Evolutionary conservation across 257 asterid species (phyloP).

Genomic region (Echites panduratus): DNA sequence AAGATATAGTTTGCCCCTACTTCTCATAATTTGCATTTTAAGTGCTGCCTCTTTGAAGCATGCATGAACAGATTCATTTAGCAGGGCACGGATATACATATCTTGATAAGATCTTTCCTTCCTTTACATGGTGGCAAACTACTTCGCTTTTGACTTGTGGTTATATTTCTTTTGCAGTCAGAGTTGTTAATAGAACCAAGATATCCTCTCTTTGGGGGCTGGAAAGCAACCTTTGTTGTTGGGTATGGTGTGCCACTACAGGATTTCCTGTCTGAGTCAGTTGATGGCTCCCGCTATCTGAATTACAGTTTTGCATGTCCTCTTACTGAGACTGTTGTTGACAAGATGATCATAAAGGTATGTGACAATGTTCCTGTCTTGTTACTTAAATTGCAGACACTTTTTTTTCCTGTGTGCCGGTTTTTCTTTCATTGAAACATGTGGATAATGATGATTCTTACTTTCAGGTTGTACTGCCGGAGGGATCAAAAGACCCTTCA

Average conservation of each 20-base stretch:
- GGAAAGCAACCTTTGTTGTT: slow-evolving; percentile 88
- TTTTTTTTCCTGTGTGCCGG: slow-evolving; percentile 16
- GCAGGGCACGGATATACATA: not conserved
- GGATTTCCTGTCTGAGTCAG: slow-evolving; percentile 84
- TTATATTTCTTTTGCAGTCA: slow-evolving; percentile 48
- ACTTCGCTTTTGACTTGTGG: not conserved
- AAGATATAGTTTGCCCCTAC: not conserved
- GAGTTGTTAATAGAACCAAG: slow-evolving; percentile 93
- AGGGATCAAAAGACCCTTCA: slow-evolving; percentile 83
- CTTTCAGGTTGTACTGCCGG: slow-evolving; percentile 90
- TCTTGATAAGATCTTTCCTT: not conserved
- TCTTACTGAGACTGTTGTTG: slow-evolving; percentile 75
- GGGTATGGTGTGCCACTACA: slow-evolving; percentile 91
- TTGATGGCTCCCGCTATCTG: slow-evolving; percentile 75
- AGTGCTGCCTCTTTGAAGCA: not conserved
- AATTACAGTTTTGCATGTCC: slow-evolving; percentile 93
- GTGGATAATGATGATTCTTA: slow-evolving; percentile 19
- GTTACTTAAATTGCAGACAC: slow-evolving; percentile 3
- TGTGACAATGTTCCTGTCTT: slow-evolving; percentile 13
- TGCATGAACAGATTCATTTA: not conserved
- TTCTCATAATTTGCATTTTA: not conserved
- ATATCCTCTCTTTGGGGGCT: slow-evolving; percentile 96
- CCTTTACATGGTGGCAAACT: too few relatives aligned
- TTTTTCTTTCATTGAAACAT: slow-evolving; percentile 7
- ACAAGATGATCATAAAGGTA: slow-evolving; percentile 79